These are phyloP conservation scores for Candida cerambycidarum DNA, from an alignment of 805 yeast species.

Conservation along the genomic window DNA sequence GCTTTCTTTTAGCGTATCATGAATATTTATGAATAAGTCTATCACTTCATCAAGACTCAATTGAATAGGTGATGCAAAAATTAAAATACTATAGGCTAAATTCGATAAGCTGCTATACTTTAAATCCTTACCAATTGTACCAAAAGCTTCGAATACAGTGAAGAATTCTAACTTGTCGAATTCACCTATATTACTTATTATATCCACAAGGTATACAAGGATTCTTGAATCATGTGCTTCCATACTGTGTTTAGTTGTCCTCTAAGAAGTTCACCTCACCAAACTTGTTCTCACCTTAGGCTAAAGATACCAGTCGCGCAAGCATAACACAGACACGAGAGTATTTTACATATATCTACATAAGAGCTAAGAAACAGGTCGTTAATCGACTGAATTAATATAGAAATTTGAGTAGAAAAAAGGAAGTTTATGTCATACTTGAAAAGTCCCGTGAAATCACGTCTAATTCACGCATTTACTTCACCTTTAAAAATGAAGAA, in stretches of 20 bases:
- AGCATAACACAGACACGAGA: conserved; percentile 4
- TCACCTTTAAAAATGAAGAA: conserved; percentile 1
- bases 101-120: conserved; percentile 2
- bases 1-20: background rate
- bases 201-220: conserved; percentile 5
- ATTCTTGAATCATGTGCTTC: conserved; percentile 1
- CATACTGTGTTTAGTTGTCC: background rate
- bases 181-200: background rate
- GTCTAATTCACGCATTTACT: background rate
- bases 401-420: background rate
- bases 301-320: conserved; percentile 1
- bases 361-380: background rate
- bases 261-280: too few relatives aligned
- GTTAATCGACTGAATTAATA: background rate
- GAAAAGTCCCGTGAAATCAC: conserved; percentile 7
- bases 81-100: background rate
- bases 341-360: background rate
- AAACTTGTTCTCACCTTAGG: background rate
- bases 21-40: background rate
- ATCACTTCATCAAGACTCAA: conserved; percentile 1
- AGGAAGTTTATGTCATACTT: conserved; percentile 1
- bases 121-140: background rate
- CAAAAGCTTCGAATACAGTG: conserved; percentile 1
- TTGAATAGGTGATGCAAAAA: conserved; percentile 4
- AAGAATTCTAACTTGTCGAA: background rate